These are phyloP conservation scores for Solanum arcanum DNA, from an alignment of 257 asterid genomes.

Conservation along the genomic window DNA sequence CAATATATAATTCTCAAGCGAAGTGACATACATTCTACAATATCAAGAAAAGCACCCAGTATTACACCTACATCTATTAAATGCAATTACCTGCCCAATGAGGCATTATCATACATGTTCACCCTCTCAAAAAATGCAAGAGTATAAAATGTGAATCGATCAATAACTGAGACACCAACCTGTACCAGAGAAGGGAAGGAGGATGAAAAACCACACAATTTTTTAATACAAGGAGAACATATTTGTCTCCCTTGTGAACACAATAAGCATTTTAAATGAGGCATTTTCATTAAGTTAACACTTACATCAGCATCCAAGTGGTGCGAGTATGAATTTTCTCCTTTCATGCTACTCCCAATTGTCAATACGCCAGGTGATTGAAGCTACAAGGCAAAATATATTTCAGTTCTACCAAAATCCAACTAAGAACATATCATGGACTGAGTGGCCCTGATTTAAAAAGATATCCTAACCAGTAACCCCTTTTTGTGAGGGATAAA, in stretches of 20 bases:
- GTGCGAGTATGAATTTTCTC: conserved; percentile 94
- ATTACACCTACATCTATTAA: background rate
- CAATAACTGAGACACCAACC: conserved; percentile 99
- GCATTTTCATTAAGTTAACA: background rate
- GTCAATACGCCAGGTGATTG: conserved; percentile 96
- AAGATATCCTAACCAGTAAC: background rate
- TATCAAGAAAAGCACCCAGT: background rate
- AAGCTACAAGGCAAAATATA: conserved; percentile 49
- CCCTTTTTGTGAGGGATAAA: background rate
- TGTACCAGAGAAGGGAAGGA: conserved; percentile 19
- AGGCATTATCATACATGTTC: conserved; percentile 88
- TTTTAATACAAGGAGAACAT: background rate
- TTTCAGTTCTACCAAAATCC: background rate
- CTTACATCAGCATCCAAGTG: conserved; percentile 94
- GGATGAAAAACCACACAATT: background rate
- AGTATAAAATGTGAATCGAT: conserved; percentile 84
- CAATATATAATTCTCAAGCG: background rate
- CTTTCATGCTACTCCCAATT: conserved; percentile 96
- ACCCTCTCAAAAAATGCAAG: conserved; percentile 97
- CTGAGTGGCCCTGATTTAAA: background rate
- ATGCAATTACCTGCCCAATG: conserved; percentile 63
- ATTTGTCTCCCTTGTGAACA: background rate
- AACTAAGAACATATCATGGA: background rate
- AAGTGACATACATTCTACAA: background rate
- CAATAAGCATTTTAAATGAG: background rate